Conservation (phyloP, 2,329 filamentous ascomycete species). For the Aspergillus flavus region DNA sequence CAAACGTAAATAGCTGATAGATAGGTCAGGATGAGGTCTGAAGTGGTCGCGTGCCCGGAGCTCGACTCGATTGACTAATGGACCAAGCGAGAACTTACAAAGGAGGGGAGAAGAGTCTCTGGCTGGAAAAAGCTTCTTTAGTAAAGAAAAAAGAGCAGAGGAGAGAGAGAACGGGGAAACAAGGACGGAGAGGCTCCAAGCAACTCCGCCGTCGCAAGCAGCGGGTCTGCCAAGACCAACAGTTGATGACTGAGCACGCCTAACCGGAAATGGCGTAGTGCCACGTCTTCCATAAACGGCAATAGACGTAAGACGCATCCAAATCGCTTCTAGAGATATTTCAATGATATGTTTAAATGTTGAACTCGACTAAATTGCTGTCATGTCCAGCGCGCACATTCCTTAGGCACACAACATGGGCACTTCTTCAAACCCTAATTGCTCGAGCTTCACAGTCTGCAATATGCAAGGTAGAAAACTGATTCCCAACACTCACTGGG, state of each 20-base stretch:
- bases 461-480: background rate
- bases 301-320: background rate
- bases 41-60: slow-evolving; percentile 10
- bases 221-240: slow-evolving; percentile 36
- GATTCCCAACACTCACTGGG: background rate
- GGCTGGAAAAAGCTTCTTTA: slow-evolving; percentile 1
- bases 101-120: background rate
- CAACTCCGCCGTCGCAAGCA: slow-evolving; percentile 34
- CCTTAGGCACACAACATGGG: background rate
- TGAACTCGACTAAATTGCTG: background rate
- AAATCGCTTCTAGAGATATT: background rate
- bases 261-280: background rate
- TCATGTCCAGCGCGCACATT: background rate
- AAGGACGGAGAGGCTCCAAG: slow-evolving; percentile 23
- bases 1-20: background rate
- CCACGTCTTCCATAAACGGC: background rate
- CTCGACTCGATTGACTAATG: background rate
- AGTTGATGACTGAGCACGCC: slow-evolving; percentile 28
- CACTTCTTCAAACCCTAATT: background rate
- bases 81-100: slow-evolving; percentile 1
- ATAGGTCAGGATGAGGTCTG: background rate
- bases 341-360: background rate
- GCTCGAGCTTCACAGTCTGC: background rate
- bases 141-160: background rate
- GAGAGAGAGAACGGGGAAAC: slow-evolving; percentile 19